Evolutionary conservation across 1,139 yeast species (phyloP).

Genomic region (Taphrina deformans): DNA sequence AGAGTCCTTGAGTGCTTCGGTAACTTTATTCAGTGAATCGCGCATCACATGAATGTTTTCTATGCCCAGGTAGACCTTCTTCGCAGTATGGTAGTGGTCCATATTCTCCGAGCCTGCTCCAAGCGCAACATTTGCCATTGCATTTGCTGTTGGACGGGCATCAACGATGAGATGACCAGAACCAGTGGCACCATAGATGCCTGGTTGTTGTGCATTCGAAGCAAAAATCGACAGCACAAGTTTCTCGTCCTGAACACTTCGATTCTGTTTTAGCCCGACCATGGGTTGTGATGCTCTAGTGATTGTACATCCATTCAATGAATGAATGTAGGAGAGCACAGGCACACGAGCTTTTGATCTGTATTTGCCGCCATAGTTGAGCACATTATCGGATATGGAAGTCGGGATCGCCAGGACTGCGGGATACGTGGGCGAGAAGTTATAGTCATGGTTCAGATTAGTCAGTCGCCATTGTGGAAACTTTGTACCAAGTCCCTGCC

Average conservation of each 20-base stretch:
- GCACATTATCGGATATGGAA: constrained; percentile 73
- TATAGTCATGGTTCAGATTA: constrained; percentile 61
- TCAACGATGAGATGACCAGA: constrained; percentile 76
- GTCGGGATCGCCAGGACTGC: constrained; percentile 64
- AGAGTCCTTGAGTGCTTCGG: constrained; percentile 59
- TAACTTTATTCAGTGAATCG: constrained; percentile 68
- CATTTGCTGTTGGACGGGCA: constrained; percentile 88
- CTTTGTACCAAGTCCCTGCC: constrained; percentile 51
- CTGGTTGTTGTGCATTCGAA: constrained; percentile 44
- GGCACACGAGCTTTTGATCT: constrained; percentile 87
- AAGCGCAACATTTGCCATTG: constrained; percentile 92
- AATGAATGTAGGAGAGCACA: constrained; percentile 72
- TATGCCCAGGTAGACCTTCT: constrained; percentile 79
- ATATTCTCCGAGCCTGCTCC: constrained; percentile 97
- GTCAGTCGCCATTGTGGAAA: constrained; percentile 67
- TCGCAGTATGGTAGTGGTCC: constrained; percentile 70
- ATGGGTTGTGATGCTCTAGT: constrained; percentile 91
- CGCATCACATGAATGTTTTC: constrained; percentile 96
- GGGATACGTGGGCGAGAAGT: constrained; percentile 78
- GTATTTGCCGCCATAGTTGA: constrained; percentile 79
- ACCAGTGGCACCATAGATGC: constrained; percentile 42
- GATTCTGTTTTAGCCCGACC: constrained; percentile 81
- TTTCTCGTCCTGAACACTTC: constrained; percentile 90
- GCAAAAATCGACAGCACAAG: constrained; percentile 70
- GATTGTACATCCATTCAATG: constrained; percentile 71